Evolutionary conservation across 768 basidiomycete species (phyloP), one percentile per base, ranked within the genome.

Genomic region (Gymnopilus junonius): DNA sequence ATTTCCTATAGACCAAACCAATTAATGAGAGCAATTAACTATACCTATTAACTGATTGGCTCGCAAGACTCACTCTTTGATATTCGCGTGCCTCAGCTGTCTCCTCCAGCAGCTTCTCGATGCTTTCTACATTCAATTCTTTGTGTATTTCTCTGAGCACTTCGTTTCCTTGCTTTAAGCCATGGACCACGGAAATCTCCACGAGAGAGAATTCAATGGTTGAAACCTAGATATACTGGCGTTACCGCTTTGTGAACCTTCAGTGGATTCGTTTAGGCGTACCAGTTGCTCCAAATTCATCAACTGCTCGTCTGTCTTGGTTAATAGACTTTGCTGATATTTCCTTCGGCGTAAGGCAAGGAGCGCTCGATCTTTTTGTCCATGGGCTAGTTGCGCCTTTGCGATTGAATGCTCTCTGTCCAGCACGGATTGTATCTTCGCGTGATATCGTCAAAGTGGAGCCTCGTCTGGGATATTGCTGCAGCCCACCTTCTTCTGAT

Each of bases 151-250:
- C 89, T 74, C 92, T 94, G 46, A 99, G 80, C 1, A 98, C 95
- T 31, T 92, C 91, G 68, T 92, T 98, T 2, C 97, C 97, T 77
- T 95, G 94, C 74, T 94, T 87, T 45, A 99, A 78, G 8, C 97
- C 97, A 73, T 94, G 94, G 34, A 99, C 71, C 10, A 99, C 93
- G 2, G 95, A 95, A 46, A 93, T 87, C 75, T 99, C 93, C 21
- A 99, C 88, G 53, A 96, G 82, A 7, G 97, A 95, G 79, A 97
- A 99, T 74, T 99, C 97, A 70, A 99, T 97, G 0, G 91, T 93
- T 3, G 94, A 93, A 25, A 98, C 95, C 97, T 99, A 70, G 17
- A 35, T 7, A 39, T 1, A 31, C 6, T 8, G 15, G 14, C 20
- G 21, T 29, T 31, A 29, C 15, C 20, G 2, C 25, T 7, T 27